Percentiles rank a stretch among this genome's conserved stretches.
Conservation (phyloP, 805 yeast species). For the Metschnikowia henanensis region DNA sequence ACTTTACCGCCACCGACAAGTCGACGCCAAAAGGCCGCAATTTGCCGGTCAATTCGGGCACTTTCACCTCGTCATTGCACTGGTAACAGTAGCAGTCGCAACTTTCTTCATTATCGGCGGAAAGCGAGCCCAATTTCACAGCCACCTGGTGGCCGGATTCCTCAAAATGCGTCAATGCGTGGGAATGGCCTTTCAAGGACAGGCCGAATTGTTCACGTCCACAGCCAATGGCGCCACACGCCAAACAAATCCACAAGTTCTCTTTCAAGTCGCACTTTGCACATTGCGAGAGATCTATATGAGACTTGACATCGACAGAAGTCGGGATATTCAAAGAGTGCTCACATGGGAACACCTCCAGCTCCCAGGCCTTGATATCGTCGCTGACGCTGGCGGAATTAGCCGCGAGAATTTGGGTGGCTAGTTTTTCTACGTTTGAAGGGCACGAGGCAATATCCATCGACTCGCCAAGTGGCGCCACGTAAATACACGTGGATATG, state of each 20-base stretch:
- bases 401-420: constrained; percentile 50
- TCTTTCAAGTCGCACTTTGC: constrained; percentile 60
- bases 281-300: constrained; percentile 53
- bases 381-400: constrained; percentile 60
- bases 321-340: constrained; percentile 66
- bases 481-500: constrained; percentile 41
- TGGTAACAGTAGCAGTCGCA: constrained; percentile 88
- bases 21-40: constrained; percentile 69
- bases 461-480: constrained; percentile 29
- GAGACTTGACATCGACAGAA: constrained; percentile 22
- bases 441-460: constrained; percentile 26
- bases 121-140: constrained; percentile 85
- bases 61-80: constrained; percentile 87
- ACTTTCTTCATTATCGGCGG: constrained; percentile 53
- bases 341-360: constrained; percentile 75
- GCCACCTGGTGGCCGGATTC: constrained; percentile 71
- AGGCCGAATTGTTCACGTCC: constrained; percentile 96
- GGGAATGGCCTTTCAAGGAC: constrained; percentile 83
- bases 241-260: constrained; percentile 90
- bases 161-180: constrained; percentile 76
- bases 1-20: constrained; percentile 52
- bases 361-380: constrained; percentile 90
- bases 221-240: constrained; percentile 91
- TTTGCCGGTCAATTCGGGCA: constrained; percentile 52
- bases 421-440: constrained; percentile 25